These are phyloP conservation scores for Solanum verrucosum DNA, from an alignment of 257 asterid species.

Conservation along the genomic window DNA sequence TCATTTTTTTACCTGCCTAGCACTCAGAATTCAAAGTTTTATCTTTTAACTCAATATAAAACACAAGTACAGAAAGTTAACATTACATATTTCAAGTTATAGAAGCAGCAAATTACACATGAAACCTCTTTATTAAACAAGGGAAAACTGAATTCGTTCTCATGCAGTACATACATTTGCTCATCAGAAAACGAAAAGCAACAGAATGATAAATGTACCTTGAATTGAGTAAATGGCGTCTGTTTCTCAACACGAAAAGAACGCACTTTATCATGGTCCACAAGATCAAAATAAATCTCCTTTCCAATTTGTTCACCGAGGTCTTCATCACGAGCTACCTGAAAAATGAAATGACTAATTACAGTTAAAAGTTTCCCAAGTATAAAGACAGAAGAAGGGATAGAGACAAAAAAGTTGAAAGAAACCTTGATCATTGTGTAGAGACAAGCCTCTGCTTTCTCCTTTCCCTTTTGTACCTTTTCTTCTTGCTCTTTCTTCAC, in stretches of 20 bases:
- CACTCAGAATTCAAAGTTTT: no score
- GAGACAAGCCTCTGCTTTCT: conserved; percentile 64
- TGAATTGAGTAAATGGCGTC: conserved; percentile 44
- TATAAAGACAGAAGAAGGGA: background rate
- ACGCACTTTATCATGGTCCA: conserved; percentile 78
- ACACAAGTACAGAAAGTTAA: no score
- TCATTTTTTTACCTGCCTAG: no score
- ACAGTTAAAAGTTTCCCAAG: background rate
- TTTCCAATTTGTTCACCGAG: conserved; percentile 59
- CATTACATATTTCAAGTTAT: background rate
- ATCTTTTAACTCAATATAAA: no score
- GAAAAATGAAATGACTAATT: background rate
- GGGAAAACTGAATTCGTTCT: background rate
- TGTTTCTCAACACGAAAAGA: conserved; percentile 63
- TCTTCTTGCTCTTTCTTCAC: conserved; percentile 68
- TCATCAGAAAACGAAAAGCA: background rate
- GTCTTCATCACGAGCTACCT: conserved; percentile 85
- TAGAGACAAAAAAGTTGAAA: background rate
- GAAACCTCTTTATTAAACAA: background rate
- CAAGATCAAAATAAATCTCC: conserved; percentile 78
- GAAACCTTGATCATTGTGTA: conserved; percentile 67
- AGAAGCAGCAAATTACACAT: background rate
- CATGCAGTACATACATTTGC: background rate
- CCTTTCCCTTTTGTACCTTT: conserved; percentile 53
- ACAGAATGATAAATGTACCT: conserved; percentile 32